phyloP scores from a whole-genome alignment of 345 rosid species.

The Durio zibethinus region DNA sequence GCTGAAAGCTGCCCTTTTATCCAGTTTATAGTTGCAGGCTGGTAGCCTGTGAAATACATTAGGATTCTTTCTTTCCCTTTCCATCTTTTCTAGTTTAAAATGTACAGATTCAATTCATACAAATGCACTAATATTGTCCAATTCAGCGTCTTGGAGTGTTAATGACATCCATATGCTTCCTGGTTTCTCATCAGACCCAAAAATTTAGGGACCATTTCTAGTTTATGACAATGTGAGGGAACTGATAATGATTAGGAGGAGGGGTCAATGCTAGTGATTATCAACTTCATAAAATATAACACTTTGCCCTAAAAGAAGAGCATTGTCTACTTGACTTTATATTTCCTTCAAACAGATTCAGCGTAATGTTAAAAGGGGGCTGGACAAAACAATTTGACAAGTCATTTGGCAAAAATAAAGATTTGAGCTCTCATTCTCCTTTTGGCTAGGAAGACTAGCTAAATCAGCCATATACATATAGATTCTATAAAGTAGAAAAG shows the following conservation, averaged over 20 bases:
- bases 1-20: background rate
- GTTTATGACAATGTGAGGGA: background rate
- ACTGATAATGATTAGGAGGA: background rate
- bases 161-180: constrained; percentile 31
- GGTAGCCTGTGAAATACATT: background rate
- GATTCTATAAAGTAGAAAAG: too few species aligned
- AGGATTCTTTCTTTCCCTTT: background rate
- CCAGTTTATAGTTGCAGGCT: background rate
- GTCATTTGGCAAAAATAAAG: constrained; percentile 6
- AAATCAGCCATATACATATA: too few species aligned
- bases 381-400: constrained; percentile 12
- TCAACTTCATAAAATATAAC: constrained; percentile 2
- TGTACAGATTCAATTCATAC: background rate
- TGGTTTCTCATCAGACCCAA: constrained; percentile 3
- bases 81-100: background rate
- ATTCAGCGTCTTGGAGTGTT: constrained; percentile 27
- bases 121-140: constrained; percentile 20
- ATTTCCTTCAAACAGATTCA: background rate
- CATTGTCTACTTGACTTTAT: constrained; percentile 16
- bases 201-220: constrained; percentile 21
- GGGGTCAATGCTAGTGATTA: constrained; percentile 1
- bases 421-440: background rate
- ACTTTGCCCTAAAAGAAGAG: constrained; percentile 21
- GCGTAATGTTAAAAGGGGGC: constrained; percentile 1
- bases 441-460: background rate